Base-by-base conservation (phyloP, 208 protist species). In the Eutreptiella sp. region DNA sequence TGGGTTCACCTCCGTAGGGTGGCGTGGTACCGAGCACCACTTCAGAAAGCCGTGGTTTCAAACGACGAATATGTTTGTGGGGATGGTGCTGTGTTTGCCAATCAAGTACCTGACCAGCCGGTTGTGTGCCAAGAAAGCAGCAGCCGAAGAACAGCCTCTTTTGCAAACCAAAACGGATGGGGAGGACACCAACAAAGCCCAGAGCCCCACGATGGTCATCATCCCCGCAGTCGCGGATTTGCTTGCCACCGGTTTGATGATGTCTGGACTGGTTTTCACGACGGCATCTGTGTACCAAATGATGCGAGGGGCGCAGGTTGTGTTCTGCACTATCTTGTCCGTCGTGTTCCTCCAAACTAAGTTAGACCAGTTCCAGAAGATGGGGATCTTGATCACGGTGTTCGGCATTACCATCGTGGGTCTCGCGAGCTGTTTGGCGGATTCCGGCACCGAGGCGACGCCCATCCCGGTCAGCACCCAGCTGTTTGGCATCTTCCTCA, bases 261-360 rank as follows among this genome's bases (percentile, higher is more conserved):
- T 81, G 60, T 66, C 92, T 11, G 86, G 83, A 39, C 74, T 94
- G 45, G 76, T 76, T 21, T 78, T 87, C 21, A 92, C 90, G n/a
- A 70, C 80, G 59, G 85, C 83, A 3, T 90, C 80, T 21, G 75
- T 90, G 4, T 91, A 87, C 52, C 84, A 94, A 70, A 92, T 94
- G 84, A 68, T 96, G 46, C 76, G 89, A 53, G 91, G 88, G 2
- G 71, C 85, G 16, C 83, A 87, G 31, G 72, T 94, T n/a, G 64
- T 93, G 39, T 96, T 93, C 63, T 78, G 83, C 9, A 79, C 74
- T 23, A 32, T 90, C 26, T 61, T 96, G 9, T 86, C 82, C 0
- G 68, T 86, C 55, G 67, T 90, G 11, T 91, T 87, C 67, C 69
- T 92, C 4, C 62, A 73, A 14, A 66, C 79, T 34, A 69, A 67